Evolutionary conservation across 1,139 yeast species (phyloP).

Genomic region (Pichia kudriavzevii): DNA sequence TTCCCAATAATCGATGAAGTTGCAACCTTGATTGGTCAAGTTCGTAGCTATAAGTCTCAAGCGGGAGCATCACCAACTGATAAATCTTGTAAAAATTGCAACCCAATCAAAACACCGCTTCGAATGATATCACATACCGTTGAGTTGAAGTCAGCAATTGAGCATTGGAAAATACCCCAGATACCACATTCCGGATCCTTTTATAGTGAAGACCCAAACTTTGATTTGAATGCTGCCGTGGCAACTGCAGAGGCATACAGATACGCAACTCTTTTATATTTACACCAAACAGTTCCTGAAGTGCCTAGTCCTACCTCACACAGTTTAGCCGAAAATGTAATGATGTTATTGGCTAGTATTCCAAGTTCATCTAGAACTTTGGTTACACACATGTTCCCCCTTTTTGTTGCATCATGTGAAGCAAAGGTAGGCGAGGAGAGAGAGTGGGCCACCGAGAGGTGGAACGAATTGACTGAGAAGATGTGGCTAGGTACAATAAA

Average conservation of each 20-base stretch:
- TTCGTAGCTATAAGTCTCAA: conserved; percentile 30
- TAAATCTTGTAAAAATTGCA: conserved; percentile 3
- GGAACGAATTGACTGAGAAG: conserved; percentile 46
- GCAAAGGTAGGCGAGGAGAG: conserved; percentile 52
- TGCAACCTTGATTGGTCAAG: conserved; percentile 46
- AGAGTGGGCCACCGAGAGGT: conserved; percentile 53
- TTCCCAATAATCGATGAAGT: conserved; percentile 59
- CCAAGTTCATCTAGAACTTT: conserved; percentile 52
- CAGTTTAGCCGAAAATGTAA: conserved; percentile 50
- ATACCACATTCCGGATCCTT: conserved; percentile 28
- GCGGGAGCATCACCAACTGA: too few species aligned
- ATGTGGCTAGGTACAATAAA: conserved; percentile 63
- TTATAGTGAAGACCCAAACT: conserved; percentile 36
- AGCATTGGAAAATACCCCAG: conserved; percentile 46
- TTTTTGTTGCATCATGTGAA: conserved; percentile 58
- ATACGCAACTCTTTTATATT: conserved; percentile 47
- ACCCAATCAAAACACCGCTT: conserved; percentile 33
- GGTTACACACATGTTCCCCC: conserved; percentile 56
- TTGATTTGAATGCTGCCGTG: conserved; percentile 53
- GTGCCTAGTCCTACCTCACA: conserved; percentile 50
- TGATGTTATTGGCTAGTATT: conserved; percentile 53
- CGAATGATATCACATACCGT: conserved; percentile 48
- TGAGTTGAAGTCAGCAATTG: conserved; percentile 41
- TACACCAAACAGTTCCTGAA: conserved; percentile 67
- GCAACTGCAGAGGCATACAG: conserved; percentile 67